phyloP scores from a whole-genome alignment of 148 eudicot genomes.

The Silene uniflora region DNA sequence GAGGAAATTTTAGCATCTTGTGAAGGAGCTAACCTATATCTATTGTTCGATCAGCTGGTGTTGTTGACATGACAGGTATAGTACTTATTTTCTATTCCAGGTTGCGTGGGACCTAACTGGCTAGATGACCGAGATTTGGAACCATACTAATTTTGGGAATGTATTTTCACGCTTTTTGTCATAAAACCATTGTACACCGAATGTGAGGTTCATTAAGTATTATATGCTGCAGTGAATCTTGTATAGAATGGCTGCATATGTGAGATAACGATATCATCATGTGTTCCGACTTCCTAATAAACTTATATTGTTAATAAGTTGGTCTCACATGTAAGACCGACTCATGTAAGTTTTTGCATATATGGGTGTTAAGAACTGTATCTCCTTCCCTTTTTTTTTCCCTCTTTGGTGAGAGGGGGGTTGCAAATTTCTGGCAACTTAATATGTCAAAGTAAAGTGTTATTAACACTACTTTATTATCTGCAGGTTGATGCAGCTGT shows the following conservation, averaged over 20 bases:
- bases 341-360: neutral
- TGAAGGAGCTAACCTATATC: neutral
- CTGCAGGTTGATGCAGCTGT: slow-evolving; percentile 84
- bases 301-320: neutral
- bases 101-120: too few species aligned
- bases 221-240: neutral
- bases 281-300: too few species aligned
- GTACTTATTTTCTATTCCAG: neutral
- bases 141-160: neutral
- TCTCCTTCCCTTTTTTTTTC: neutral
- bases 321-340: neutral
- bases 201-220: neutral
- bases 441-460: slow-evolving; percentile 7
- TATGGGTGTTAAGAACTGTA: neutral
- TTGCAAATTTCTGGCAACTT: neutral
- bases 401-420: neutral
- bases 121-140: neutral
- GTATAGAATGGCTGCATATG: neutral
- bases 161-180: neutral
- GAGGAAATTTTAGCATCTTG: neutral
- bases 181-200: neutral
- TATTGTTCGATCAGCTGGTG: neutral
- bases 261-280: neutral
- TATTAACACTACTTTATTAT: slow-evolving; percentile 5
- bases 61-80: neutral